Evolutionary conservation across 768 basidiomycete genomes (phyloP), one percentile per base, ranked within the genome.

Genomic region (Cubamyces sp.): DNA sequence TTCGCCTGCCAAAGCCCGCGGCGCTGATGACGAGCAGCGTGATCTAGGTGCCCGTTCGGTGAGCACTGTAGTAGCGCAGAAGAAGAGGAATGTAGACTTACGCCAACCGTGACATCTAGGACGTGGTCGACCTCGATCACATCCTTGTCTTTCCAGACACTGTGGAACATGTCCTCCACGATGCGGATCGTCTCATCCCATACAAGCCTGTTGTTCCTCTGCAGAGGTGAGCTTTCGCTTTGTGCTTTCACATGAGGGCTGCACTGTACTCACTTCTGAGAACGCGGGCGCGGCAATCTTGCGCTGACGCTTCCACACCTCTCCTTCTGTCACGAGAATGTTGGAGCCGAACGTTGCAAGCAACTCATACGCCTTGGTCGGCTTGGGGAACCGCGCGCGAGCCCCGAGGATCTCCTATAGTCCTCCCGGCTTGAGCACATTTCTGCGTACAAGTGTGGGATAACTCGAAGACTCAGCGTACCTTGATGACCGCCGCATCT

Each of bases 261-360:
- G 30, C 6, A 11, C 34, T 34, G 9, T 9, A 64, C 73, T 46
- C 57, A 85, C 85, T 70, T 87, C 86, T 6, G 84, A 84, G 69
- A 88, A 89, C 0, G 85, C 82, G n/a, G 87, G 86, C 1, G 84
- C 84, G 18, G 81, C 75, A 43, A 89, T 81, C 69, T 84, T 86
- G 48, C 87, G 74, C 64, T 86, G 86, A 30, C 81, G 80, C 70
- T 87, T 87, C 87, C 87, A 90, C 61, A 84, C 78, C 3, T 84
- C 81, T 21, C 82, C 84, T 66, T 89, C 87, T 0, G 84, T 83
- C 1, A 79, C 81, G n/a, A 90, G 80, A 46, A 89, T 84, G 64
- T 89, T 91, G 6, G 68, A 68, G 6, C 88, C 87, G 67, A 81
- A 89, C 58, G 84, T 76, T 0, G 72, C 60, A 18, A 89, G 71